Percentiles rank a stretch among this genome's conserved stretches.
These are phyloP conservation scores for Rosellinia necatrix DNA, from an alignment of 2,329 filamentous ascomycete species.

Conservation along the genomic window DNA sequence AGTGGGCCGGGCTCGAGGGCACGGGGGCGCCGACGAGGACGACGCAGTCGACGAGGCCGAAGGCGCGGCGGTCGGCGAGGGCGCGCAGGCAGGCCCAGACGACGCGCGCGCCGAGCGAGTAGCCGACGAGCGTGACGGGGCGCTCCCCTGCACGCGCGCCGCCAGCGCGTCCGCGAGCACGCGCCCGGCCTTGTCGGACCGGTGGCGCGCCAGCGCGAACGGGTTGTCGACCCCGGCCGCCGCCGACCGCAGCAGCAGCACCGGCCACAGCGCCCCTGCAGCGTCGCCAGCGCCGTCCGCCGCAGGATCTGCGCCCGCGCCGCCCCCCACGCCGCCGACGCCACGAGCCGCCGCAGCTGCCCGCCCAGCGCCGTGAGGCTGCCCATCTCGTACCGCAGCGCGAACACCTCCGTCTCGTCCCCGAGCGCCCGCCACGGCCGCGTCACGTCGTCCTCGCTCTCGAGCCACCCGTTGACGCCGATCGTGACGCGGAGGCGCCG, in stretches of 20 bases:
- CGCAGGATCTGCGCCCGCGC: slow-evolving; percentile 77
- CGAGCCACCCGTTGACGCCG: slow-evolving; percentile 86
- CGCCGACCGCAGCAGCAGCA: slow-evolving; percentile 68
- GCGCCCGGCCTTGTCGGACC: slow-evolving; percentile 78
- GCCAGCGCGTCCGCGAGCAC: slow-evolving; percentile 72
- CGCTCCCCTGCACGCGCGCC: slow-evolving; percentile 70
- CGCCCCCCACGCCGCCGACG: slow-evolving; percentile 74
- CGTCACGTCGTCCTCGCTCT: slow-evolving; percentile 72
- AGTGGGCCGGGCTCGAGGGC: slow-evolving; percentile 72
- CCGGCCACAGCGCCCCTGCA: slow-evolving; percentile 74
- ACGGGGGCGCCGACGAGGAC: slow-evolving; percentile 80
- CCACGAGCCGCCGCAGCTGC: slow-evolving; percentile 72
- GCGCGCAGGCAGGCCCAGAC: slow-evolving; percentile 70
- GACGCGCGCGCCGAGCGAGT: slow-evolving; percentile 68
- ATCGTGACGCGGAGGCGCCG: slow-evolving; percentile 77
- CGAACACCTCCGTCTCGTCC: slow-evolving; percentile 77
- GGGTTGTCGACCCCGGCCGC: slow-evolving; percentile 78
- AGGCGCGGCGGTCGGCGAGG: slow-evolving; percentile 68
- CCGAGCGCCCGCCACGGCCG: slow-evolving; percentile 79
- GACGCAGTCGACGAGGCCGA: slow-evolving; percentile 66
- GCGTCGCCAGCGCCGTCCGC: slow-evolving; percentile 68
- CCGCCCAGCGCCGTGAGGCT: slow-evolving; percentile 77
- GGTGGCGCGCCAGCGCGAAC: slow-evolving; percentile 74
- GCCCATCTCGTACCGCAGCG: slow-evolving; percentile 80
- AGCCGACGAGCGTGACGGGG: slow-evolving; percentile 69